A percentile compares a stretch with the other conserved stretches of the same genome.
phyloP scores from a whole-genome alignment of 345 rosid species.

The Populus davidiana region DNA sequence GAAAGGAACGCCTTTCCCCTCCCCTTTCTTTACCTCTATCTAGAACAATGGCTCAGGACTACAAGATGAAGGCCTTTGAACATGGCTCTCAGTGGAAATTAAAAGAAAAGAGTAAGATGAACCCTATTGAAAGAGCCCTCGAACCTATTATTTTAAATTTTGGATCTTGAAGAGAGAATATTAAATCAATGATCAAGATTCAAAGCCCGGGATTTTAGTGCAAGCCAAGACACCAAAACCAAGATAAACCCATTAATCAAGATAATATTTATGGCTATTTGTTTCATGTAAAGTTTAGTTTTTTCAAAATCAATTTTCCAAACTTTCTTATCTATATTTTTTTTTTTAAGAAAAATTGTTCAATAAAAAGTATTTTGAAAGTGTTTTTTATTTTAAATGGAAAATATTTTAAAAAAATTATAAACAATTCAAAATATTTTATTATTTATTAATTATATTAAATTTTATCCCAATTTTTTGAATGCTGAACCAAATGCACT shows the following conservation, averaged over 20 bases:
- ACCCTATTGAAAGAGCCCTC: not conserved
- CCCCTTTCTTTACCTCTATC: not conserved
- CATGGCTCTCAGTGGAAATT: not conserved
- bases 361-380: too few species aligned
- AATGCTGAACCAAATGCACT: too few species aligned
- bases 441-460: too few species aligned
- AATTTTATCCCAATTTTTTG: accelerated
- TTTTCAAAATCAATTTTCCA: too few species aligned
- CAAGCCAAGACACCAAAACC: not conserved
- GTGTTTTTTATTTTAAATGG: too few species aligned
- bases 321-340: too few species aligned
- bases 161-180: not conserved
- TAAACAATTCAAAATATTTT: too few species aligned
- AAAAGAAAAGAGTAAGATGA: not conserved
- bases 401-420: too few species aligned
- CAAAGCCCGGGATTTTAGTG: not conserved
- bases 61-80: not conserved
- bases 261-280: too few species aligned
- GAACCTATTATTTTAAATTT: not conserved
- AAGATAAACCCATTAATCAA: not conserved
- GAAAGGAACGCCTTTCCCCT: not conserved
- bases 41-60: not conserved
- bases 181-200: not conserved
- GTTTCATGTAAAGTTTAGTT: too few species aligned
- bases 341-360: too few species aligned